Percentiles rank a stretch among this genome's conserved stretches.
These are phyloP conservation scores for Tubosaeta sp. DNA, from an alignment of 768 basidiomycete species.

Conservation along the genomic window DNA sequence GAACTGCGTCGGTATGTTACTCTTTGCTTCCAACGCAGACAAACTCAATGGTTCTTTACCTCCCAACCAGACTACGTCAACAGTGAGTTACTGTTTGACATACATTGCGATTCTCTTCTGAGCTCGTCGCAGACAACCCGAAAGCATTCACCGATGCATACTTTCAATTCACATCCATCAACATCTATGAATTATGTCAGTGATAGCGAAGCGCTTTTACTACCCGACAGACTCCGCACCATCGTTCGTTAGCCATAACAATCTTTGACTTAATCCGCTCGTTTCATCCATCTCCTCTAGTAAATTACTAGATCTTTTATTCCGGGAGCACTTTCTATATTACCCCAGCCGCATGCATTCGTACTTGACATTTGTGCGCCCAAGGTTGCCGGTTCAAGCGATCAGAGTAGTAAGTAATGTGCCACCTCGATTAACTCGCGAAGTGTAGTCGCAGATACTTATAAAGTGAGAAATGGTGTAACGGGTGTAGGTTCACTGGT, in stretches of 20 bases:
- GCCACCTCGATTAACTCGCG: no score
- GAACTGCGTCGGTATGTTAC: constrained; percentile 23
- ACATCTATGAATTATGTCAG: constrained; percentile 28
- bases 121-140: constrained; percentile 29
- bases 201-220: background rate
- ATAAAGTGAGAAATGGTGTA: no score
- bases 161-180: constrained; percentile 37
- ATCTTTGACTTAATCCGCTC: background rate
- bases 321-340: no score
- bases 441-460: no score
- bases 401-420: no score
- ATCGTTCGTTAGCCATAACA: background rate
- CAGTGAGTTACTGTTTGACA: constrained; percentile 8
- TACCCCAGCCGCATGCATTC: no score
- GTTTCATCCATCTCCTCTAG: no score
- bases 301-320: no score
- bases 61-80: constrained; percentile 26
- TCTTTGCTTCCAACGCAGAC: no score
- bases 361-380: no score
- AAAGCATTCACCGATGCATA: constrained; percentile 39
- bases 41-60: background rate
- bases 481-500: no score
- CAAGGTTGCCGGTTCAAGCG: no score
- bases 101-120: background rate
- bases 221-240: background rate